These are phyloP conservation scores for Apostasia ramifera DNA, from an alignment of 106 monocot genomes.

Conservation along the genomic window DNA sequence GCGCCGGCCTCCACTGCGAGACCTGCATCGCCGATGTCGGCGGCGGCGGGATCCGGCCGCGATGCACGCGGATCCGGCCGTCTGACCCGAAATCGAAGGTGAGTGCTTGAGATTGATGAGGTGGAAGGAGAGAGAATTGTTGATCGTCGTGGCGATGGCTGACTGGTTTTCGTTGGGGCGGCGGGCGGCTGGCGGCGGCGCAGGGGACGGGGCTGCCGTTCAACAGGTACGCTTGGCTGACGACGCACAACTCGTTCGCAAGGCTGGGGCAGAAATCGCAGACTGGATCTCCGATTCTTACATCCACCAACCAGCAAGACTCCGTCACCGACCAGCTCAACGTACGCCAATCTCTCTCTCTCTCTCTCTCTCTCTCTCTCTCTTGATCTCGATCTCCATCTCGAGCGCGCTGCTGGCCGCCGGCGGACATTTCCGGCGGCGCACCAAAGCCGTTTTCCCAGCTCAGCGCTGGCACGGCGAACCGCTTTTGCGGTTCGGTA, in stretches of 20 bases:
- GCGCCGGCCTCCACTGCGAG: slow-evolving; percentile 21
- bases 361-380: background rate
- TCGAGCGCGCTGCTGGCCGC: background rate
- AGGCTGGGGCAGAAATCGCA: slow-evolving; percentile 12
- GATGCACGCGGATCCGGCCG: slow-evolving; percentile 15
- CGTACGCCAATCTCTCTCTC: slow-evolving; percentile 8
- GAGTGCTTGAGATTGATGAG: too few relatives aligned
- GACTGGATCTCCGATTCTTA: slow-evolving; percentile 20
- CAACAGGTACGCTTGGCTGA: slow-evolving; percentile 84
- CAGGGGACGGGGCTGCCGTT: slow-evolving; percentile 56
- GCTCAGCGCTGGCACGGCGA: too few relatives aligned
- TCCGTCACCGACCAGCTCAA: slow-evolving; percentile 45
- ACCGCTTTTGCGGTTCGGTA: too few relatives aligned
- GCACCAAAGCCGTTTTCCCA: background rate
- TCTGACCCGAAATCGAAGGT: slow-evolving; percentile 21
- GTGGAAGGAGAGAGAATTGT: too few relatives aligned
- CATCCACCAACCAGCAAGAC: slow-evolving; percentile 42
- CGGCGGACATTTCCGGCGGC: background rate
- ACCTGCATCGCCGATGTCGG: slow-evolving; percentile 18
- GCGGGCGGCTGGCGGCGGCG: background rate
- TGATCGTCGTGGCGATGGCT: too few relatives aligned
- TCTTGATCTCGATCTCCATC: background rate
- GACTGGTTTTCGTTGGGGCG: background rate
- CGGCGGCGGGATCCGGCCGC: slow-evolving; percentile 12
- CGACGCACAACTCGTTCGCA: slow-evolving; percentile 84